phyloP scores from a whole-genome alignment of 2,329 filamentous ascomycete genomes.

The Biscogniauxia sp. region DNA sequence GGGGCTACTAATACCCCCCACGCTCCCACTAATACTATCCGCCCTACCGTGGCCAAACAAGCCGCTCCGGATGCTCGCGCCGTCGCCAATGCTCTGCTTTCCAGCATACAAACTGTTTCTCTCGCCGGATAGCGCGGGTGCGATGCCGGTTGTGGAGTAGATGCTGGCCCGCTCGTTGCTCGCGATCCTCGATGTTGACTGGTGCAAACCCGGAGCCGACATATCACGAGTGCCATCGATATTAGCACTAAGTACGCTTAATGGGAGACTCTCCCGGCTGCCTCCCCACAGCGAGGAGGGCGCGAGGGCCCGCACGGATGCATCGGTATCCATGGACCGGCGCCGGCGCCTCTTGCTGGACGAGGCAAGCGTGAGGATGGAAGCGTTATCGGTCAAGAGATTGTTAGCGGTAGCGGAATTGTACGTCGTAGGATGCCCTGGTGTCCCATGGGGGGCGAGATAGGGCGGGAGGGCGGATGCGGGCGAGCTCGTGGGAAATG shows the following conservation, averaged over 20 bases:
- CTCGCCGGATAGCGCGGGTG: slow-evolving; percentile 67
- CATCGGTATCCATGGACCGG: slow-evolving; percentile 80
- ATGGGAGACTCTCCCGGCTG: slow-evolving; percentile 73
- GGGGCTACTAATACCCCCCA: slow-evolving; percentile 60
- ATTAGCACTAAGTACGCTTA: slow-evolving; percentile 75
- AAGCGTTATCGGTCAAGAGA: slow-evolving; percentile 79
- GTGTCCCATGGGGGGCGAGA: slow-evolving; percentile 46
- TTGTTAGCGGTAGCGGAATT: slow-evolving; percentile 78
- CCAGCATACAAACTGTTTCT: slow-evolving; percentile 75
- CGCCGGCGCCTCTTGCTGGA: slow-evolving; percentile 76
- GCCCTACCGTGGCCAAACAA: slow-evolving; percentile 73
- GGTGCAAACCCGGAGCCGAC: slow-evolving; percentile 52
- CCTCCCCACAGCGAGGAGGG: slow-evolving; percentile 80
- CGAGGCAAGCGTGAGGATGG: slow-evolving; percentile 79
- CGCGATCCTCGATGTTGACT: slow-evolving; percentile 38
- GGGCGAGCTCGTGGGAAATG: slow-evolving; percentile 62
- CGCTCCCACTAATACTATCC: slow-evolving; percentile 78
- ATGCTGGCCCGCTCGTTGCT: slow-evolving; percentile 70
- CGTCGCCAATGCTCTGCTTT: slow-evolving; percentile 60
- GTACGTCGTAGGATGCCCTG: slow-evolving; percentile 66
- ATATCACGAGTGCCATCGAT: slow-evolving; percentile 49
- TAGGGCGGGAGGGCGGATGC: slow-evolving; percentile 72
- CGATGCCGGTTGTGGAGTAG: slow-evolving; percentile 72
- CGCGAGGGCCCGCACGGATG: slow-evolving; percentile 79
- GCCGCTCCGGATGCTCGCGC: slow-evolving; percentile 75